Base-by-base conservation (phyloP, 805 yeast genomes). In the fission yeast (Schizosaccharomyces pombe) region DNA sequence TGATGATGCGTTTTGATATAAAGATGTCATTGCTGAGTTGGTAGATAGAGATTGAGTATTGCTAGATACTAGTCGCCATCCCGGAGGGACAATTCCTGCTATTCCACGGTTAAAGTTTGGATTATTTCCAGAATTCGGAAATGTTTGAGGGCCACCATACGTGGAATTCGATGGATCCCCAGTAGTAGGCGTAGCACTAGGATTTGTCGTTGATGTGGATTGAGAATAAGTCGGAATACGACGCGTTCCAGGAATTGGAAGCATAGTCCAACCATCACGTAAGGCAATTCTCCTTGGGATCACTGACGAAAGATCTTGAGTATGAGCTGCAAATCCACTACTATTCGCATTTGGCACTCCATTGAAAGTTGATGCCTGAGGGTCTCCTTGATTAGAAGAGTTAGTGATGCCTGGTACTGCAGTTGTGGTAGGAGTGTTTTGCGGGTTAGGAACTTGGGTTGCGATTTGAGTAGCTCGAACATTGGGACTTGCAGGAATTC, bases 181-280 rank as follows among this genome's bases (percentile, higher is more conserved):
- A n/a, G n/a, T n/a, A n/a, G n/a, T n/a, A n/a, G n/a, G n/a, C n/a
- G n/a, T n/a, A n/a, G n/a, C n/a, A n/a, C n/a, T n/a, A n/a, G n/a
- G n/a, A n/a, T n/a, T n/a, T n/a, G n/a, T n/a, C n/a, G n/a, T n/a
- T n/a, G n/a, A n/a, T n/a, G n/a, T n/a, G n/a, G n/a, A n/a, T n/a
- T n/a, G n/a, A n/a, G 8, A 8, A n/a, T 37, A 16, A 37, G 43
- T 24, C 9, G 43, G 43, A 37, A 37, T 12, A 2, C 32, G 5
- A 1, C 16, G 52, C 26, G 8, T 30, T 19, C 52, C 52, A 30
- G 32, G 32, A 19, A 70, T 47, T 28, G 60, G 60, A n/a, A 58
- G 56, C 16, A 58, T 32, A n/a, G 60, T 59, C 60, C 60, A 58
- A 19, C 60, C 60, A 9, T 19, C 55, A 6, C 58, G 60, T n/a